Evolutionary conservation across 108 stramenopile species (phyloP).

Genomic region (Cyclotella sp.): DNA sequence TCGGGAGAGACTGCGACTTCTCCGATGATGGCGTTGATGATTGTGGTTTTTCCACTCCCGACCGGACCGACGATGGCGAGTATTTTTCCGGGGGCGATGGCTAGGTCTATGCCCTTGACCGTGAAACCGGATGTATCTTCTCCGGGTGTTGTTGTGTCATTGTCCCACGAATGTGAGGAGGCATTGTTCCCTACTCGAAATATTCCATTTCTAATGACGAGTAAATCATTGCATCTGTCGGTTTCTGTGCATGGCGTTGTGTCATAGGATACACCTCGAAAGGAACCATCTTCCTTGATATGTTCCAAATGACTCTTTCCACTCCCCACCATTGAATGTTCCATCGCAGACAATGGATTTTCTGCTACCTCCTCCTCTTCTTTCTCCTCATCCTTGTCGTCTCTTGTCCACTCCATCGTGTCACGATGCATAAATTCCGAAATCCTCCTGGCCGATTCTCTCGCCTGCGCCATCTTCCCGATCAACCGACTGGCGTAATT

Average conservation of each 20-base stretch:
- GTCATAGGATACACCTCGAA: not conserved
- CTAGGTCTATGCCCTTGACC: conserved; percentile 54
- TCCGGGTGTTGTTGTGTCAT: not conserved
- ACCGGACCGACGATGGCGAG: conserved; percentile 78
- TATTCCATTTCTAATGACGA: conserved; percentile 20
- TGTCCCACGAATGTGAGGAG: conserved; percentile 16
- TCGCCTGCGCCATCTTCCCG: conserved; percentile 73
- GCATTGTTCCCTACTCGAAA: conserved; percentile 12
- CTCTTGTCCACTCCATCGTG: not conserved
- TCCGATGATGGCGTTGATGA: conserved; percentile 81
- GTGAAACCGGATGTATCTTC: conserved; percentile 46
- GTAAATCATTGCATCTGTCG: not conserved
- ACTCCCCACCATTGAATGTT: not conserved
- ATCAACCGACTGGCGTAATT: conserved; percentile 81
- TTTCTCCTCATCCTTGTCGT: not conserved
- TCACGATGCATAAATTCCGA: conserved; percentile 63
- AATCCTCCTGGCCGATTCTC: conserved; percentile 63
- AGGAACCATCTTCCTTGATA: not conserved
- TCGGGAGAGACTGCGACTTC: conserved; percentile 62
- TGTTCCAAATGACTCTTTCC: not conserved
- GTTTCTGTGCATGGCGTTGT: not conserved
- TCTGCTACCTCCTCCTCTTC: not conserved
- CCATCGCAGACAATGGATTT: not conserved
- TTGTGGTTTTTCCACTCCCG: conserved; percentile 85
- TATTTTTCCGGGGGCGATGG: conserved; percentile 62